Evolutionary conservation across 2,329 filamentous ascomycete genomes (phyloP), one percentile per base, ranked within the genome.

Genomic region (Septoria linicola): DNA sequence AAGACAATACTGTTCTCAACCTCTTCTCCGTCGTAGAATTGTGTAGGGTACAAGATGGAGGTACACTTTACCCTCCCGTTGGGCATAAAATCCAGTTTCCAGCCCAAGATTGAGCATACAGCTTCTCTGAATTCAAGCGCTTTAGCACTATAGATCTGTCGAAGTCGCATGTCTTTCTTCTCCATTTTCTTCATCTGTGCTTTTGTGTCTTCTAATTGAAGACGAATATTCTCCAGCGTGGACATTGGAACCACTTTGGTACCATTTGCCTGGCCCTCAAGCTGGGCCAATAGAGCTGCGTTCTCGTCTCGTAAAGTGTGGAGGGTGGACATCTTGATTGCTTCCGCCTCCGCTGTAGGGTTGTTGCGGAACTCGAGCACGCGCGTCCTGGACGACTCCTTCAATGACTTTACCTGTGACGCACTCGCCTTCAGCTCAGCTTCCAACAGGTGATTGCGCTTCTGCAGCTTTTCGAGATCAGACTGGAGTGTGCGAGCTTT

Each of bases 41-140:
- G 54, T 0, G 45, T 57, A 0, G 90, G 86, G 66, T 87, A 88
- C 66, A 92, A 95, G 59, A 92, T 87, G 53, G 81, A 87, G 48
- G 92, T 95, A 17, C 96, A 89, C 25, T 89, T 85, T 72, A 96
- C 95, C 64, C 95, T 92, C 35, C 93, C 93, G 68, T 96, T 96
- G n/a, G 91, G 90, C 68, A 96, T 86, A 68, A 99, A 97, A 25
- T 93, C 90, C 10, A 97, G 83, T 46, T 92, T 92, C 87, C 91
- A 99, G 0, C 93, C 93, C 0, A 99, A 79, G 0, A 96, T 86
- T 16, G 85, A 89, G 57, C 91, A 91, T 52, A 99, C 91, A 25
- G 91, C 89, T 72, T 97, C 90, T 42, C 95, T 89, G 74, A 99
- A 97, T 72, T 99, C 93, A 63, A 87, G 83, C 1, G 88, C 90